phyloP scores from a whole-genome alignment of 176 grass and related monocot species.

The Raddia guianensis region DNA sequence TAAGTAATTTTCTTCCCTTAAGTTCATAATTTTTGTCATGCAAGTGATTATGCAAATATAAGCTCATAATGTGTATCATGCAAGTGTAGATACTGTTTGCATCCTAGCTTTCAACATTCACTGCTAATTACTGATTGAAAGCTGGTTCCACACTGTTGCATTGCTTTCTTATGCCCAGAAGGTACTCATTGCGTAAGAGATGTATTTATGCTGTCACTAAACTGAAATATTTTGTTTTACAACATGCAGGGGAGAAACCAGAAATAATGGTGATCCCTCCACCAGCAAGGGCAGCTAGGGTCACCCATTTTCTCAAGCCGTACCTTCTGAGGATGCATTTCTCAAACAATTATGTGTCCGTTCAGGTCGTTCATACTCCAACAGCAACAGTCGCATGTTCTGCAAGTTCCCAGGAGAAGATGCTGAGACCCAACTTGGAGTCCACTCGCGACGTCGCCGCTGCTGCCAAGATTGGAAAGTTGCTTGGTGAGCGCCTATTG shows the following conservation, averaged over 20 bases:
- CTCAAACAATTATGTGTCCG: conserved; percentile 69
- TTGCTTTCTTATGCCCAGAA: not conserved
- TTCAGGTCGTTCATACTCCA: conserved; percentile 73
- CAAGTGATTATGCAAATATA: no score
- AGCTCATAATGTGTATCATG: not conserved
- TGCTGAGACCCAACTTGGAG: conserved; percentile 65
- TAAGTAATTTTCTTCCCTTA: not conserved
- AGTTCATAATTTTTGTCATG: not conserved
- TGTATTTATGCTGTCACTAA: not conserved
- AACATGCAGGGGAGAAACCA: conserved; percentile 7
- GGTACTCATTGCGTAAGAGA: not conserved
- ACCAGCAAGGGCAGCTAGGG: conserved; percentile 55
- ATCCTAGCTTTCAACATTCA: not conserved
- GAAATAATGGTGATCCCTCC: conserved; percentile 74
- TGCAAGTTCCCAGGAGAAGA: conserved; percentile 82
- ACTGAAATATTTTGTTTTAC: not conserved
- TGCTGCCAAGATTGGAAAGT: conserved; percentile 72
- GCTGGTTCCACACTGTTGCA: not conserved
- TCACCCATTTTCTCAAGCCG: conserved; percentile 61
- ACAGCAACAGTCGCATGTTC: conserved; percentile 59
- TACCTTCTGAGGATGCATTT: conserved; percentile 86
- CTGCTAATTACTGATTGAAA: not conserved
- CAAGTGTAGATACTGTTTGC: not conserved
- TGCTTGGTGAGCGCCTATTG: conserved; percentile 74
- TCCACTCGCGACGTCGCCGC: conserved; percentile 69